Evolutionary conservation across 1,139 yeast genomes (phyloP).

Genomic region (Scheffersomyces segobiensis): DNA sequence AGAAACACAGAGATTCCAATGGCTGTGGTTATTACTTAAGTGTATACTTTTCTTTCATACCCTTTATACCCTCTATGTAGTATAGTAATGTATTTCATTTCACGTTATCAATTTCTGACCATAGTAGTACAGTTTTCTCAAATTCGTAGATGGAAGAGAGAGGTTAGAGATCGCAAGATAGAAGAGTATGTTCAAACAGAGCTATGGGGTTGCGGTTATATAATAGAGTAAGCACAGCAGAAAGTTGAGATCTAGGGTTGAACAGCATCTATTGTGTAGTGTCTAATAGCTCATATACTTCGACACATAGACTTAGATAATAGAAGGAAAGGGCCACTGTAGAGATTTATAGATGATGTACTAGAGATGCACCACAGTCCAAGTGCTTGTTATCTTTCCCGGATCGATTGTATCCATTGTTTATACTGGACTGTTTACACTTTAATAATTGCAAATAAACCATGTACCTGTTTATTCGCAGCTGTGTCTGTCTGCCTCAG

Average conservation of each 20-base stretch:
- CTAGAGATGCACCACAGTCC: background rate
- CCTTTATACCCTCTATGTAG: background rate
- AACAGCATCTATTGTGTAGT: no score
- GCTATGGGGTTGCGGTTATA: background rate
- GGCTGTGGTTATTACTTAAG: background rate
- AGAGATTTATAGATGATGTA: background rate
- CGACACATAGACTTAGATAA: background rate
- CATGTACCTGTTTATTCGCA: background rate
- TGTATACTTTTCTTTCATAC: background rate
- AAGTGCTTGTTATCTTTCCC: background rate
- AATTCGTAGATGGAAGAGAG: background rate
- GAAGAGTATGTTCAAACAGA: background rate
- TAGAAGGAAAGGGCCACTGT: background rate
- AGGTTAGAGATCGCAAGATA: conserved; percentile 1
- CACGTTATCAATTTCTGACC: background rate
- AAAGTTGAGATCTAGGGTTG: no score
- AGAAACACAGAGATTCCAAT: background rate
- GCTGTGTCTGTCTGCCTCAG: background rate
- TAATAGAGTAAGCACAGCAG: background rate
- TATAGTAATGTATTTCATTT: background rate
- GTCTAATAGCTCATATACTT: background rate
- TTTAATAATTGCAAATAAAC: background rate
- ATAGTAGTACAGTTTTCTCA: background rate
- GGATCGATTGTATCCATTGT: background rate
- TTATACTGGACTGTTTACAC: background rate